phyloP scores from a whole-genome alignment of 2,329 filamentous ascomycete genomes.

The Fusarium heterosporum region DNA sequence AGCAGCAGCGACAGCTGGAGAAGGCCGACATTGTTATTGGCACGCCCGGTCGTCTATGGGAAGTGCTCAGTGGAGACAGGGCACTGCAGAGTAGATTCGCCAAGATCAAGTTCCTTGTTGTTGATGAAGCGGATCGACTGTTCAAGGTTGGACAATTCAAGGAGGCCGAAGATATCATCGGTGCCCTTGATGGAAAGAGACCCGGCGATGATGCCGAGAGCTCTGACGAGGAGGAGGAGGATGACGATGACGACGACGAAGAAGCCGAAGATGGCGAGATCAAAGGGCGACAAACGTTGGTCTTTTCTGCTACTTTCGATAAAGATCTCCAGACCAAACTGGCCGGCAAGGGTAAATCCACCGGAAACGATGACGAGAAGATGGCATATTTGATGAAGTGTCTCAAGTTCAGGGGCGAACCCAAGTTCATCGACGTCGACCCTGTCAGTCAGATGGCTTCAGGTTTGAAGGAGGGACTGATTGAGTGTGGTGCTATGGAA shows the following conservation, averaged over 20 bases:
- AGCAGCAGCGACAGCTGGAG: slow-evolving; percentile 87
- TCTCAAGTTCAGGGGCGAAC: slow-evolving; percentile 86
- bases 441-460: slow-evolving; percentile 89
- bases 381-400: slow-evolving; percentile 94
- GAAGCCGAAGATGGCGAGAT: slow-evolving; percentile 39
- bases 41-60: slow-evolving; percentile 93
- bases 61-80: slow-evolving; percentile 83
- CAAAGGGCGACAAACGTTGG: slow-evolving; percentile 78
- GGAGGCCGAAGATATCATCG: slow-evolving; percentile 89
- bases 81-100: slow-evolving; percentile 78
- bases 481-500: slow-evolving; percentile 93
- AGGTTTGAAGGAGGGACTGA: slow-evolving; percentile 85
- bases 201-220: slow-evolving; percentile 68
- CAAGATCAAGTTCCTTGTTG: slow-evolving; percentile 81
- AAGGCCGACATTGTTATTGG: slow-evolving; percentile 93
- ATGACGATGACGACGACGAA: slow-evolving; percentile 59
- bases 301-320: slow-evolving; percentile 97
- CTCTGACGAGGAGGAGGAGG: slow-evolving; percentile 62
- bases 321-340: slow-evolving; percentile 92
- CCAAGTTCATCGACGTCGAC: slow-evolving; percentile 93
- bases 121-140: slow-evolving; percentile 94
- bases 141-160: slow-evolving; percentile 95
- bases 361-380: slow-evolving; percentile 75
- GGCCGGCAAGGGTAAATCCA: slow-evolving; percentile 75
- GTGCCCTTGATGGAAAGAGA: slow-evolving; percentile 78